These are phyloP conservation scores for Gonium pectorale DNA, from an alignment of 139 green algal genomes.

Conservation along the genomic window DNA sequence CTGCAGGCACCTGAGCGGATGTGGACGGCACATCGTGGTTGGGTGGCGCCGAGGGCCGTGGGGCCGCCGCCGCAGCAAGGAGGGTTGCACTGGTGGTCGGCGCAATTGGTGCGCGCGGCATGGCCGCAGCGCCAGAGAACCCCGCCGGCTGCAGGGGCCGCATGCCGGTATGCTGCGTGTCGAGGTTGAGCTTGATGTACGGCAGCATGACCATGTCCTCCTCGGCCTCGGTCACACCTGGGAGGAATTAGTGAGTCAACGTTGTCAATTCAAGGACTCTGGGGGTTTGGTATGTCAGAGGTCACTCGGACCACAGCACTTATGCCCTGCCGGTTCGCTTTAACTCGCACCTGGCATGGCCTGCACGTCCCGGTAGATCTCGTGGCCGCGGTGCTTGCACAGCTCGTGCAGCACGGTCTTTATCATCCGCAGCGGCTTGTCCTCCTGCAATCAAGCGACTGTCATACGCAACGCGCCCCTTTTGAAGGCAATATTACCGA, in stretches of 20 bases:
- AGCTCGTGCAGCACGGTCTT: slow-evolving; percentile 97
- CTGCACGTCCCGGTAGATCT: slow-evolving; percentile 36
- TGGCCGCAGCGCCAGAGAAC: neutral
- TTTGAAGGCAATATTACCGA: no score
- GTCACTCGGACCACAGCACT: neutral
- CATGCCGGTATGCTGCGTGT: slow-evolving; percentile 58
- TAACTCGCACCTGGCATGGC: slow-evolving; percentile 13
- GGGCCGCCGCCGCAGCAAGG: neutral
- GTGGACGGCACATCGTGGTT: neutral
- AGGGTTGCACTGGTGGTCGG: neutral
- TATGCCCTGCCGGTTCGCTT: neutral
- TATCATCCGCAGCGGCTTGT: slow-evolving; percentile 97
- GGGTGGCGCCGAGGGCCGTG: neutral
- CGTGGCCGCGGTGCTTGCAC: slow-evolving; percentile 59
- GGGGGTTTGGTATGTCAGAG: no score
- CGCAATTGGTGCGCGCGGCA: neutral
- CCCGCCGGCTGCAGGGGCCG: neutral
- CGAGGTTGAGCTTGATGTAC: slow-evolving; percentile 96
- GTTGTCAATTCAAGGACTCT: no score
- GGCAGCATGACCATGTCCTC: slow-evolving; percentile 82
- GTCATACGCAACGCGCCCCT: no score
- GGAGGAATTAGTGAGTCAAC: no score
- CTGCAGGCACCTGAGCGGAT: neutral
- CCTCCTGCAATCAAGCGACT: slow-evolving; percentile 74
- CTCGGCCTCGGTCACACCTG: slow-evolving; percentile 54